Percentiles rank a stretch among this genome's conserved stretches.
These are phyloP conservation scores for Phytophthora pini DNA, from an alignment of 352 stramenopile species.

Conservation along the genomic window DNA sequence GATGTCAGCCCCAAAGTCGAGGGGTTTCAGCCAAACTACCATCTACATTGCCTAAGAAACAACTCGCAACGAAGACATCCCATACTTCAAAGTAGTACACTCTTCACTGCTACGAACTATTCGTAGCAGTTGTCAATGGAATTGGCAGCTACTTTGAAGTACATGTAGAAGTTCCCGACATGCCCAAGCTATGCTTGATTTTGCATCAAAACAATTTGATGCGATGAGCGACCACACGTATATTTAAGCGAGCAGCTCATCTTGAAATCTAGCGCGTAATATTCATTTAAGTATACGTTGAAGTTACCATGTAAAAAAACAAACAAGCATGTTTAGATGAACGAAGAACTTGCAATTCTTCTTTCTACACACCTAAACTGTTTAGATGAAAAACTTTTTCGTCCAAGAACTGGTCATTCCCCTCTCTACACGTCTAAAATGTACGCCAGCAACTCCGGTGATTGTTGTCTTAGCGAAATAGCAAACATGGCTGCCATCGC, in stretches of 20 bases:
- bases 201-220: conserved; percentile 33
- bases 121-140: too few relatives aligned
- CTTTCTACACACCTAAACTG: too few relatives aligned
- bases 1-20: neutral
- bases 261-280: neutral
- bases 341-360: neutral
- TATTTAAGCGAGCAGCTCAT: conserved; percentile 1
- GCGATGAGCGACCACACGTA: conserved; percentile 17
- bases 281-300: neutral
- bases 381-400: neutral
- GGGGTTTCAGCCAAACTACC: too few relatives aligned
- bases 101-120: too few relatives aligned
- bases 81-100: neutral
- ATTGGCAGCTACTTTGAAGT: too few relatives aligned
- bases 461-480: conserved; percentile 50
- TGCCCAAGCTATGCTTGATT: neutral
- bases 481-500: conserved; percentile 43
- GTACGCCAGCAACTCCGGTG: conserved; percentile 49
- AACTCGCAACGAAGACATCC: neutral
- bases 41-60: too few relatives aligned
- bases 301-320: neutral
- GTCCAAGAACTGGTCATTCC: neutral
- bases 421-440: conserved; percentile 48
- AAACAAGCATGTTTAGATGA: conserved; percentile 4
- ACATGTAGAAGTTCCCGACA: too few relatives aligned